These are phyloP conservation scores for Aegilops speltoides DNA, from an alignment of 176 grass and related monocot species.

Conservation along the genomic window DNA sequence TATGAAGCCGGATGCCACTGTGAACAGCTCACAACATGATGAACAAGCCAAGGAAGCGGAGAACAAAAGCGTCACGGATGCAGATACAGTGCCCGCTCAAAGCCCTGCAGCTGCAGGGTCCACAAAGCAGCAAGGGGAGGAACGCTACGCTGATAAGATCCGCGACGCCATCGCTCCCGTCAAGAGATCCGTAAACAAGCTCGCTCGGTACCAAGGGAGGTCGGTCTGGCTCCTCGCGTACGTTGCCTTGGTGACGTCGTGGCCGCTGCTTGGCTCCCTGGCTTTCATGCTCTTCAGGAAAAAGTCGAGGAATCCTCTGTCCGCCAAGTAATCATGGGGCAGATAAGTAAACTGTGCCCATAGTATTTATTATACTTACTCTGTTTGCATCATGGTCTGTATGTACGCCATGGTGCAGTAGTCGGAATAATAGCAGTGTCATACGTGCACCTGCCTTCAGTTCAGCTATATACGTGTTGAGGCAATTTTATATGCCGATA, in stretches of 20 bases:
- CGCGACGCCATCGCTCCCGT: conserved; percentile 55
- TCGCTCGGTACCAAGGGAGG: conserved; percentile 52
- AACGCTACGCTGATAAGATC: conserved; percentile 22
- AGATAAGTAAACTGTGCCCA: no score
- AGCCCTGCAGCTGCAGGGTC: not conserved
- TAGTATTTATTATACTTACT: no score
- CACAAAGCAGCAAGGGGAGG: conserved; percentile 27
- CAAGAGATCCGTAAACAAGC: conserved; percentile 68
- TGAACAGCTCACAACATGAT: not conserved
- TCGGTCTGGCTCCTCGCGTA: conserved; percentile 91
- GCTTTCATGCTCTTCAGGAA: conserved; percentile 67
- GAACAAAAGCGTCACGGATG: not conserved
- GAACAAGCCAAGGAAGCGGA: conserved; percentile 19
- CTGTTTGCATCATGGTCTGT: no score
- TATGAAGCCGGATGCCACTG: conserved; percentile 1
- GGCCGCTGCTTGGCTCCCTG: conserved; percentile 77
- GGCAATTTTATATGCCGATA: not conserved
- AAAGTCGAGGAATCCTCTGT: conserved; percentile 40
- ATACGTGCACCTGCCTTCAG: not conserved
- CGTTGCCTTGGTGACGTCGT: conserved; percentile 71
- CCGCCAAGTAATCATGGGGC: no score
- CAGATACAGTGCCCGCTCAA: not conserved
- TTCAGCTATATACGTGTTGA: not conserved
- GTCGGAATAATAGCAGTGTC: not conserved
- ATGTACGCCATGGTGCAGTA: not conserved